These are phyloP conservation scores for Rosellinia necatrix DNA, from an alignment of 2,329 filamentous ascomycete genomes.

Conservation along the genomic window DNA sequence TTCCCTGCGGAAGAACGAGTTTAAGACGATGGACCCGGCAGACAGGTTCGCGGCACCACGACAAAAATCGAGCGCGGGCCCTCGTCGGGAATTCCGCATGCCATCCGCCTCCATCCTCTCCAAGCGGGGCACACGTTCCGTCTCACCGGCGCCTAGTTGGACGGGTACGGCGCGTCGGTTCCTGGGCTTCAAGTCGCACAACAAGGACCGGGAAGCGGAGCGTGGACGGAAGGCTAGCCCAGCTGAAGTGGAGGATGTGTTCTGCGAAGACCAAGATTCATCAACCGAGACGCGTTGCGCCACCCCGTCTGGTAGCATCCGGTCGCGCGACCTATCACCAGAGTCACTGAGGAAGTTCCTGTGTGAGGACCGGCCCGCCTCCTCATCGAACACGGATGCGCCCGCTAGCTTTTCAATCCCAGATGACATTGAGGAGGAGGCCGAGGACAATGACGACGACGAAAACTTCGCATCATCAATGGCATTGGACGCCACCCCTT, in stretches of 20 bases:
- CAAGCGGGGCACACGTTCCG: conserved; percentile 49
- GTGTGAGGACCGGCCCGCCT: conserved; percentile 49
- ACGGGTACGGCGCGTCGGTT: conserved; percentile 51
- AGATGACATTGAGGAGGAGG: conserved; percentile 54
- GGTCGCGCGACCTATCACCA: conserved; percentile 59
- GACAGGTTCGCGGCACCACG: conserved; percentile 76
- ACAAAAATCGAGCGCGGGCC: conserved; percentile 55
- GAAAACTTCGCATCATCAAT: conserved; percentile 65
- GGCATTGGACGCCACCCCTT: conserved; percentile 49
- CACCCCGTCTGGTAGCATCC: conserved; percentile 48
- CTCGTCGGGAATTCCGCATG: conserved; percentile 40
- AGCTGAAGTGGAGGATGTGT: conserved; percentile 33
- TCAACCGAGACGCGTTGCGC: conserved; percentile 41
- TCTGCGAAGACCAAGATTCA: conserved; percentile 36
- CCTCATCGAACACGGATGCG: conserved; percentile 41
- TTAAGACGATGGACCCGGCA: conserved; percentile 76
- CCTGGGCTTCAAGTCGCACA: conserved; percentile 49
- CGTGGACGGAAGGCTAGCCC: conserved; percentile 38
- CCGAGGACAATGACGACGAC: conserved; percentile 62
- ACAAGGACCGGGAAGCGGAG: conserved; percentile 40
- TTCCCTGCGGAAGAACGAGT: conserved; percentile 61
- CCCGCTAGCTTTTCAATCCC: conserved; percentile 46
- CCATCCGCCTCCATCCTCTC: conserved; percentile 42
- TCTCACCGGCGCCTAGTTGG: conserved; percentile 57
- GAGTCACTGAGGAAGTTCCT: conserved; percentile 59